Base-by-base conservation (phyloP, 176 grass and related monocot species). In the Leersia perrieri region DNA sequence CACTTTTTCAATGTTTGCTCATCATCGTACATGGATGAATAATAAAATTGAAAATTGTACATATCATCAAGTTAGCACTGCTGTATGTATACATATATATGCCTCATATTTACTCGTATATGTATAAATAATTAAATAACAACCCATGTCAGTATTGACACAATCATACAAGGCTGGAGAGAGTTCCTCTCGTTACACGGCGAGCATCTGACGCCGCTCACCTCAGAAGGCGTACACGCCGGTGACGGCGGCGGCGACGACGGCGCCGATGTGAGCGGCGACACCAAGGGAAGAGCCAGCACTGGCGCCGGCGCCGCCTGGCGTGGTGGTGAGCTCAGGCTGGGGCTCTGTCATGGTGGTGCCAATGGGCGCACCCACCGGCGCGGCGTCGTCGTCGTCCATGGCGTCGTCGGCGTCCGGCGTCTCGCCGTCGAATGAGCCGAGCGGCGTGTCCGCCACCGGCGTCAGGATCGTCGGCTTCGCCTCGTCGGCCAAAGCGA, bases 381-480 rank as follows among this genome's bases (percentile, higher is more conserved):
- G 87, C 65, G 77, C 77, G 11, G 87, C 87, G 34, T 85, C 82
- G 1, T 80, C 87, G 63, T 85, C 86, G 3, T 79, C 82, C 64
- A 71, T 16, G 76, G 64, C 82, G 63, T 85, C 82, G 71, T 76
- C 77, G 47, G 75, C 12, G 3, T 29, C 75, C 11, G 87, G 77
- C 77, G 13, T 33, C 11, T 89, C 82, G 2, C 82, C 87, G 20
- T 81, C 82, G 57, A 85, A 81, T 9, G 87, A 44, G 14, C 82
- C 82, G 1, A 89, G 71, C 41, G 87, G 87, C 4, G 77, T 58
- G 6, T 75, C 22, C 25, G 82, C 77, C 27, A 89, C 64, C 9
- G 87, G 82, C 14, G 82, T 85, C 20, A 89, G 87, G 87, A 85
- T 85, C 65, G 70, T 76, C 14, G 87, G 87, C 82, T 80, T 89